Conservation (phyloP, 2,329 filamentous ascomycete genomes). For the Pseudogymnoascus verrucosus region DNA sequence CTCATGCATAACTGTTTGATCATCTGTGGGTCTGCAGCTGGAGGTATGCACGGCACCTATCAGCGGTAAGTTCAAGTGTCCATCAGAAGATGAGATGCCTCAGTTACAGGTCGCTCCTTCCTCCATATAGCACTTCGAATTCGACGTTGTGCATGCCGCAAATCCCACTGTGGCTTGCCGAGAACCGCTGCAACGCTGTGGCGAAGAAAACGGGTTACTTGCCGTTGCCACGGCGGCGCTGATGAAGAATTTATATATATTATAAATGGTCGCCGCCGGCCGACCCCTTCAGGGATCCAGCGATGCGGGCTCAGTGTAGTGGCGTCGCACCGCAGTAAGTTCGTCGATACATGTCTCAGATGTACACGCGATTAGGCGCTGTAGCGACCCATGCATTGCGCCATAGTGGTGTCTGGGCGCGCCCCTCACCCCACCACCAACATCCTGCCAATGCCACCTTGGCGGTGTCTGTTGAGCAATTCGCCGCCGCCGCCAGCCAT, state of each 20-base stretch:
- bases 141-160: background rate
- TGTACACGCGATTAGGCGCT: slow-evolving; percentile 8
- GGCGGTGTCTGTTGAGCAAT: background rate
- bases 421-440: background rate
- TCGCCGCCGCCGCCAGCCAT: background rate
- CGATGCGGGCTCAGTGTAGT: background rate
- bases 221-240: background rate
- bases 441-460: background rate
- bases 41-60: background rate
- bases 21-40: slow-evolving; percentile 1
- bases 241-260: slow-evolving; percentile 5
- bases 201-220: background rate
- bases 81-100: background rate
- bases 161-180: slow-evolving; percentile 1
- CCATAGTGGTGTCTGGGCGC: background rate
- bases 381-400: slow-evolving; percentile 1
- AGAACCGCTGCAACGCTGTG: background rate
- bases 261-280: background rate
- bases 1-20: slow-evolving; percentile 7
- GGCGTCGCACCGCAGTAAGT: background rate
- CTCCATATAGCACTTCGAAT: background rate
- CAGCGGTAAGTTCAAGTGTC: background rate
- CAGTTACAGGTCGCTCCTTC: background rate
- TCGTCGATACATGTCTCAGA: slow-evolving; percentile 1
- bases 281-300: background rate